phyloP scores from a whole-genome alignment of 257 asterid genomes.

The Sherardia arvensis region DNA sequence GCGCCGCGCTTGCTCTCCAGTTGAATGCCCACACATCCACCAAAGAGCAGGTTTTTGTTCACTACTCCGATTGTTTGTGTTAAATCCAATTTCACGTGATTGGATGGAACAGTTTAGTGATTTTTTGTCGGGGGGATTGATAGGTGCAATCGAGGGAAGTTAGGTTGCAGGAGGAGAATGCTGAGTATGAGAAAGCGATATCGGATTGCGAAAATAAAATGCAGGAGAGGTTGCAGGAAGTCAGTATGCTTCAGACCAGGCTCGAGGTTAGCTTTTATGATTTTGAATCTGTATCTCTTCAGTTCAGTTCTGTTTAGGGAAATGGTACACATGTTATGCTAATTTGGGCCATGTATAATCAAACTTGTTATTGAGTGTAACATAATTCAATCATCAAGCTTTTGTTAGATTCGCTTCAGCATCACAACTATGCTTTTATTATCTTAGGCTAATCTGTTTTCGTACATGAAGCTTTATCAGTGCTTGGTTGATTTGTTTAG shows the following conservation, averaged over 20 bases:
- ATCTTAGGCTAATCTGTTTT: too few relatives aligned
- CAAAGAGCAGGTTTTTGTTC: slow-evolving; percentile 53
- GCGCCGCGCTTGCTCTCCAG: slow-evolving; percentile 79
- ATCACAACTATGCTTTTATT: too few relatives aligned
- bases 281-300: slow-evolving; percentile 9
- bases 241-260: slow-evolving; percentile 53
- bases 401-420: too few relatives aligned
- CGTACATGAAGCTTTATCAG: too few relatives aligned
- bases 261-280: slow-evolving; percentile 54
- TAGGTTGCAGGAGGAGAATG: slow-evolving; percentile 74
- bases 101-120: not conserved
- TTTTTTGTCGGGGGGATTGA: not conserved
- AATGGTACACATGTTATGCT: too few relatives aligned
- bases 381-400: too few relatives aligned
- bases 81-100: not conserved
- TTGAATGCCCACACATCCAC: slow-evolving; percentile 90
- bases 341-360: too few relatives aligned
- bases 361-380: too few relatives aligned
- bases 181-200: slow-evolving; percentile 62
- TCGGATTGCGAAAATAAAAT: slow-evolving; percentile 57
- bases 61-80: not conserved
- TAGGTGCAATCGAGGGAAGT: slow-evolving; percentile 71
- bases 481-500: not conserved
- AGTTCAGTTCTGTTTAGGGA: too few relatives aligned
- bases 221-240: slow-evolving; percentile 65